Base-by-base conservation (phyloP, 306 rosid genomes). In the Pueraria montana region DNA sequence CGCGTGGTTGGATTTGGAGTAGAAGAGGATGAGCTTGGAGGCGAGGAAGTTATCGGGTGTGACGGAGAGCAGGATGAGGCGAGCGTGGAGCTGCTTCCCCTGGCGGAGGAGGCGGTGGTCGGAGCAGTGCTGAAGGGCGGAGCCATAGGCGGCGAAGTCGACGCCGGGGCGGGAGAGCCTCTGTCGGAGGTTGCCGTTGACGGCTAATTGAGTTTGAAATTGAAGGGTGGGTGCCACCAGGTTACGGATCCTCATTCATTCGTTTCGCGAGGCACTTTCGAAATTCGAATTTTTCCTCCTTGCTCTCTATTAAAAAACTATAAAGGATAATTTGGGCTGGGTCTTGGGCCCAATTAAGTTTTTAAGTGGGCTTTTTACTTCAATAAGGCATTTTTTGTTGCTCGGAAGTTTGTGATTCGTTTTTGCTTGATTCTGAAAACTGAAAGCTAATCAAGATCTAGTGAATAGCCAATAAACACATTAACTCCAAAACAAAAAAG, bases 1-100 rank as follows among this genome's bases (percentile, higher is more conserved):
- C 16, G 77, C 61, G 74, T 62, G 82, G 46, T 85, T 84, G 59
- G 86, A 77, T 86, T 87, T 90, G 11, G 91, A 82, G 84, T 90
- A 96, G 53, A 88, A 83, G 8, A 56, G 72, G 48, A 92, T 85
- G 77, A 96, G 92, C 82, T 92, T 96, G 9, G 97, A 89, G 56
- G 92, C 98, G 61, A 96, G 92, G 91, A 94, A 96, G 85, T 96
- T 96, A 42, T 85, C 85, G 74, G 97, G 98, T 8, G 66, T 83
- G 86, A 92, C 87, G 38, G 97, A 88, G 81, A 79, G 82, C 45
- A 89, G 77, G 86, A 91, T 76, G 62, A 92, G 90, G 87, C 96
- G 97, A 11, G 94, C 92, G 63, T 90, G 98, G 55, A 94, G 96
- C 91, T 91, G 99, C 86, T 84, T 89, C 7, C 86, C 98, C 67